Evolutionary conservation across 1,139 yeast species (phyloP), one percentile per base, ranked within the genome.

Genomic region (Kodamaea anthophila): DNA sequence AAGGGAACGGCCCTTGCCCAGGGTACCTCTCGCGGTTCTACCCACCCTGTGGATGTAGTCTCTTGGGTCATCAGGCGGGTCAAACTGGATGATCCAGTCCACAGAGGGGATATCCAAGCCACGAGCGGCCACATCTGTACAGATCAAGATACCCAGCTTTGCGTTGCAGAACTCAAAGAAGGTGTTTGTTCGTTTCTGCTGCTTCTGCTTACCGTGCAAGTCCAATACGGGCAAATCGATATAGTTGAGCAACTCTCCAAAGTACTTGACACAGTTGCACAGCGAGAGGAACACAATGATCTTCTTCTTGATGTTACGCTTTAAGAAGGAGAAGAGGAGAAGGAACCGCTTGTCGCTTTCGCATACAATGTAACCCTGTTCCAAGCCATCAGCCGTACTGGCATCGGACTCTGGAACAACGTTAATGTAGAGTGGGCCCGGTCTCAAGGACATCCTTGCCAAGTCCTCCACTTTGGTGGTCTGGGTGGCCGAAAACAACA

Each of bases 101-200:
- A 51, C 57, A 9, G 53, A 39, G 9, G 57, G 57, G 29, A 51
- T 51, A 31, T 51, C 57, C 40, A 51, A 48, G 4, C 57, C 57
- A 41, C 57, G 43, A 29, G 57, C 57, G 5, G 57, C 57, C 16
- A 51, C 57, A 35, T 51, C 57, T 9, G 57, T 51, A 41, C 57
- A 51, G 33, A 51, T 43, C 47, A 51, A 43, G 26, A 49, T 50
- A 13, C 57, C 57, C 30, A 81, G 87, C 47, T 82, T 86, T 36
- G 98, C 97, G 47, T 91, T 91, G 66, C 96, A 86, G 61, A 91
- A 91, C 61, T 93, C 98, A 53, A 91, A 88, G 56, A 91, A 91
- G 3, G 98, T 91, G 59, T 91, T 88, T 32, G 98, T 91, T 58
- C 98, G 77, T 66, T 88, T 88, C 58, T 88, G 96, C 64, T 91